phyloP scores from a whole-genome alignment of 73 alveolate genomes.

The Paramecium octaurelia region DNA sequence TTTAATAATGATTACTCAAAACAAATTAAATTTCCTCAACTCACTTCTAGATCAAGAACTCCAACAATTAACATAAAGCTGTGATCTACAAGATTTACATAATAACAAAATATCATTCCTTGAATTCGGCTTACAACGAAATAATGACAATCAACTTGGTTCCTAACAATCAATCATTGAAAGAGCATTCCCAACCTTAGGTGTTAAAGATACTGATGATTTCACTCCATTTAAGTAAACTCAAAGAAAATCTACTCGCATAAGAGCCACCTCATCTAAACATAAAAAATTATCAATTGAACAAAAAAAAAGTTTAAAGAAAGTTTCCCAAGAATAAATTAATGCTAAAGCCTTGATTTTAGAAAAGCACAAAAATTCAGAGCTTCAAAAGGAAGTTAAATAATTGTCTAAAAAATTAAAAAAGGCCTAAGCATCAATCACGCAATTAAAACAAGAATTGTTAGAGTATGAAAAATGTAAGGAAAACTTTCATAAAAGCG shows the following conservation, averaged over 20 bases:
- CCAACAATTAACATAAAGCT: neutral
- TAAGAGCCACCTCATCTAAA: neutral
- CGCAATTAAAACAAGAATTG: neutral
- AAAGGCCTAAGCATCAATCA: neutral
- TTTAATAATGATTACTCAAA: neutral
- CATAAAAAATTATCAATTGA: neutral
- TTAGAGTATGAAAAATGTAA: neutral
- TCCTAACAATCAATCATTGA: neutral
- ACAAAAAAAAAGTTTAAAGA: neutral
- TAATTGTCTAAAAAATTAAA: neutral
- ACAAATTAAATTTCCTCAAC: conserved; percentile 18
- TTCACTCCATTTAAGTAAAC: neutral
- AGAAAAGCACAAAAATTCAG: neutral
- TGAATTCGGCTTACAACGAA: neutral
- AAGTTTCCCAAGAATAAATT: neutral
- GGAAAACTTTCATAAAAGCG: conserved; percentile 31
- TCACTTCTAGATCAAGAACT: conserved; percentile 1
- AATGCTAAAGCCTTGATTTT: neutral
- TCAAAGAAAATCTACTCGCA: neutral
- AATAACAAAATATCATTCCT: neutral
- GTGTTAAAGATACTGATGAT: neutral
- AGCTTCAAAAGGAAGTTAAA: neutral
- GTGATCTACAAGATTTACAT: neutral
- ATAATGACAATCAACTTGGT: neutral
- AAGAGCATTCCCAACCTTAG: conserved; percentile 13